A percentile compares a stretch with the other conserved stretches of the same genome.
Evolutionary conservation across 129 eudicot genomes (phyloP).

Genomic region (Flaveria robusta): DNA sequence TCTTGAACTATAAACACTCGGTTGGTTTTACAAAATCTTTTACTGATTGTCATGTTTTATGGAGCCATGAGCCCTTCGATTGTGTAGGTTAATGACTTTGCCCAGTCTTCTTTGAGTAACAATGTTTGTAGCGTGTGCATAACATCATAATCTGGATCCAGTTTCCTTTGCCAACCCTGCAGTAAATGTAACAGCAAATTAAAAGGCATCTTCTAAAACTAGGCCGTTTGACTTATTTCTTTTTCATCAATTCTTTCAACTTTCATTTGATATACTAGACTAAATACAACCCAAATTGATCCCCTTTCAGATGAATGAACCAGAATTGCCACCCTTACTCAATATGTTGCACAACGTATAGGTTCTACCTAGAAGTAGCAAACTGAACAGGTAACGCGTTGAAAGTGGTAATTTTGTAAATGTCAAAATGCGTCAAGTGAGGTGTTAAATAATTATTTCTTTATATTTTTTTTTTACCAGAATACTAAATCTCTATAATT

Average conservation of each 20-base stretch:
- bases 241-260: neutral
- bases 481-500: neutral
- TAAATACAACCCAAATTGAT: neutral
- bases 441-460: neutral
- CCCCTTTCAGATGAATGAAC: neutral
- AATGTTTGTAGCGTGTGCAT: slow-evolving; percentile 81
- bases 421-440: neutral
- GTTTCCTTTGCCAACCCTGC: slow-evolving; percentile 98
- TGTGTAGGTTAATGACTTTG: slow-evolving; percentile 78
- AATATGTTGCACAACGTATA: neutral
- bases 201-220: neutral
- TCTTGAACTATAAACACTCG: slow-evolving; percentile 8
- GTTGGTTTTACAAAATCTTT: slow-evolving; percentile 11
- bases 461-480: neutral
- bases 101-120: slow-evolving; percentile 85
- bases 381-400: neutral
- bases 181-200: slow-evolving; percentile 16
- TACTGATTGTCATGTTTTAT: slow-evolving; percentile 25
- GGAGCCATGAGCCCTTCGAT: slow-evolving; percentile 46
- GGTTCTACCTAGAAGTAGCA: neutral
- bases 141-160: slow-evolving; percentile 87
- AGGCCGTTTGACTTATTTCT: neutral
- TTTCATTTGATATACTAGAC: neutral
- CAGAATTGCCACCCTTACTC: neutral
- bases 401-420: neutral